Evolutionary conservation across 768 basidiomycete species (phyloP).

Genomic region (Suillus variegatus): DNA sequence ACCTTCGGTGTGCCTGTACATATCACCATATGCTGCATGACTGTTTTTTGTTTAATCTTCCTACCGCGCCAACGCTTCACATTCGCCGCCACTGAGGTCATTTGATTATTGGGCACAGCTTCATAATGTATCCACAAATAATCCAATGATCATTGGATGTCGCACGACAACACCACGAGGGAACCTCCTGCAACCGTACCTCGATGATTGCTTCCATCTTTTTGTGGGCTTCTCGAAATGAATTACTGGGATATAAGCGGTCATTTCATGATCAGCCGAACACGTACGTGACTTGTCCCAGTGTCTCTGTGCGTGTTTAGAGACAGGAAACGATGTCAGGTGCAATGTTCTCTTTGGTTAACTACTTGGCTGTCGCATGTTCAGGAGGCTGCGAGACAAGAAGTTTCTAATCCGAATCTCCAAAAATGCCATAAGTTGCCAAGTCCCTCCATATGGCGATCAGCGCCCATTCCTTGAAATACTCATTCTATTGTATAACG

Average conservation of each 20-base stretch:
- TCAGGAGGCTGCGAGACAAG: background rate
- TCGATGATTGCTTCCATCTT: too few relatives aligned
- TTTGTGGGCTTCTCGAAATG: too few relatives aligned
- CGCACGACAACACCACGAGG: constrained; percentile 31
- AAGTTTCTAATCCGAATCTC: background rate
- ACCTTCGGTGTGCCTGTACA: too few relatives aligned
- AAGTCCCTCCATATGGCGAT: background rate
- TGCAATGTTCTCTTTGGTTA: constrained; percentile 35
- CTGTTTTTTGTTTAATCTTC: constrained; percentile 21
- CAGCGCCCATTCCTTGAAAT: background rate
- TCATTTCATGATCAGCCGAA: too few relatives aligned
- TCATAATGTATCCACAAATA: constrained; percentile 30
- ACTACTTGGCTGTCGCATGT: constrained; percentile 12
- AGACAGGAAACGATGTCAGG: constrained; percentile 39
- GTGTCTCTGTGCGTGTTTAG: background rate
- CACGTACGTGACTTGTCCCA: too few relatives aligned
- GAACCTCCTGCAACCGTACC: constrained; percentile 7
- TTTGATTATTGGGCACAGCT: constrained; percentile 19
- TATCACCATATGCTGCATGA: too few relatives aligned
- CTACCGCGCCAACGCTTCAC: constrained; percentile 27
- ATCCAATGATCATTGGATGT: constrained; percentile 34
- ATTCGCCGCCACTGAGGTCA: constrained; percentile 36
- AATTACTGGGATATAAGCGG: too few relatives aligned
- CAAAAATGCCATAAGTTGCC: background rate
- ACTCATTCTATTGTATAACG: background rate